These are phyloP conservation scores for Erythrobasidium hasegawianum DNA, from an alignment of 1,284 basidiomycete genomes.

Conservation along the genomic window DNA sequence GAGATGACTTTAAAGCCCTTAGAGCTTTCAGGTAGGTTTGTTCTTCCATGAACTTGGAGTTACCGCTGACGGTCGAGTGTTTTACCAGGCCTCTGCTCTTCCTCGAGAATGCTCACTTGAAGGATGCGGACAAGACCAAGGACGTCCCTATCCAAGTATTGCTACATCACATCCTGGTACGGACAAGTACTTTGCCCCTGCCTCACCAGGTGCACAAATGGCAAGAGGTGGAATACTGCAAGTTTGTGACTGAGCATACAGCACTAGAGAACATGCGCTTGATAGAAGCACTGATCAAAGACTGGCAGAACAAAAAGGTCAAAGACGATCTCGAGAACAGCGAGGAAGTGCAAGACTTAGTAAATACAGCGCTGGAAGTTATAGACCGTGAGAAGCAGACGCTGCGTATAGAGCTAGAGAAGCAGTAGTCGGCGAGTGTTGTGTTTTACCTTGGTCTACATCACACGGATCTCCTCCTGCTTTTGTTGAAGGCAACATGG, in stretches of 20 bases:
- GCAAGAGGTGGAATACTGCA: slow-evolving; percentile 87
- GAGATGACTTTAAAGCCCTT: slow-evolving; percentile 43
- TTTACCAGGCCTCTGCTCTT: slow-evolving; percentile 80
- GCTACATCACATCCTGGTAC: slow-evolving; percentile 85
- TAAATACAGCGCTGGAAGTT: neutral
- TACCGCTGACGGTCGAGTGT: no score
- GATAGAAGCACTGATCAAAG: slow-evolving; percentile 31
- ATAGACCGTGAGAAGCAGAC: slow-evolving; percentile 22
- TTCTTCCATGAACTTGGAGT: no score
- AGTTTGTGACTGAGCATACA: slow-evolving; percentile 52
- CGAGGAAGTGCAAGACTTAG: slow-evolving; percentile 10
- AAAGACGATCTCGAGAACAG: slow-evolving; percentile 14
- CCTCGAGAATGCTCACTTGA: slow-evolving; percentile 67
- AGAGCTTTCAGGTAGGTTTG: slow-evolving; percentile 61
- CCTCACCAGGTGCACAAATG: slow-evolving; percentile 83
- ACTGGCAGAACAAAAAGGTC: slow-evolving; percentile 26
- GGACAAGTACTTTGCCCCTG: slow-evolving; percentile 62
- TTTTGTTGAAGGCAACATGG: neutral
- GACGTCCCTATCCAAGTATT: slow-evolving; percentile 75
- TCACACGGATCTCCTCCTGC: neutral
- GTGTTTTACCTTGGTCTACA: neutral
- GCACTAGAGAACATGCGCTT: slow-evolving; percentile 40
- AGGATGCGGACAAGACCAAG: slow-evolving; percentile 61
- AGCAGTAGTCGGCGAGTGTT: neutral
- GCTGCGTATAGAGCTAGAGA: neutral